Conservation (phyloP, 176 grass and related monocot genomes). For the Aegilops bicornis region DNA sequence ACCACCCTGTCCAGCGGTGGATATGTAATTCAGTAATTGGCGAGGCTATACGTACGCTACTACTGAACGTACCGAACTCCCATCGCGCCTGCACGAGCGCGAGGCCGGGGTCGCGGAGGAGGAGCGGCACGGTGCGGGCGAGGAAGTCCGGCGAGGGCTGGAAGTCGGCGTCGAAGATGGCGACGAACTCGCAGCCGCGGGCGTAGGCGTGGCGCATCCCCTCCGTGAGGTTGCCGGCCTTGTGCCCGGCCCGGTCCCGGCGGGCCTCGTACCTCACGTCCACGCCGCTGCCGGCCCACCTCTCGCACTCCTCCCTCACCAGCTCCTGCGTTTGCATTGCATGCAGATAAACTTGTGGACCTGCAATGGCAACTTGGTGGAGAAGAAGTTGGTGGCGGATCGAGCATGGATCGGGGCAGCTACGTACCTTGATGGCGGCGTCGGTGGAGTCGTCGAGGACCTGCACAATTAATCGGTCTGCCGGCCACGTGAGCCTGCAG, state of each 20-base stretch:
- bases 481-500: slow-evolving; percentile 76
- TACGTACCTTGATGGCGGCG: slow-evolving; percentile 39
- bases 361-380: neutral
- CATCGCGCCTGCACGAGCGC: slow-evolving; percentile 84
- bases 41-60: neutral
- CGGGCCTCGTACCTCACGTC: slow-evolving; percentile 65
- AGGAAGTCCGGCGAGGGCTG: slow-evolving; percentile 79
- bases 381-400: too few species aligned
- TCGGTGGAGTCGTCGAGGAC: slow-evolving; percentile 89
- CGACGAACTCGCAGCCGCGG: slow-evolving; percentile 57
- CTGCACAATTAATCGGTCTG: slow-evolving; percentile 67
- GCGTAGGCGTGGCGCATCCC: slow-evolving; percentile 70
- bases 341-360: neutral
- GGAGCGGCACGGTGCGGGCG: slow-evolving; percentile 57
- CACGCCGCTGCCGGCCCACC: slow-evolving; percentile 52
- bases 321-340: slow-evolving; percentile 40
- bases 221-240: slow-evolving; percentile 72
- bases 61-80: slow-evolving; percentile 57
- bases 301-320: slow-evolving; percentile 62
- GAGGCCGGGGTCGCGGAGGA: slow-evolving; percentile 54
- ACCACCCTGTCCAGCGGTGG: too few species aligned
- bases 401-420: too few species aligned
- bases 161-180: slow-evolving; percentile 88
- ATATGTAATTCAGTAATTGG: neutral
- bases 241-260: slow-evolving; percentile 61